Evolutionary conservation across 2,329 filamentous ascomycete genomes (phyloP), one percentile per base, ranked within the genome.

Genomic region (Epicoccum nigrum): DNA sequence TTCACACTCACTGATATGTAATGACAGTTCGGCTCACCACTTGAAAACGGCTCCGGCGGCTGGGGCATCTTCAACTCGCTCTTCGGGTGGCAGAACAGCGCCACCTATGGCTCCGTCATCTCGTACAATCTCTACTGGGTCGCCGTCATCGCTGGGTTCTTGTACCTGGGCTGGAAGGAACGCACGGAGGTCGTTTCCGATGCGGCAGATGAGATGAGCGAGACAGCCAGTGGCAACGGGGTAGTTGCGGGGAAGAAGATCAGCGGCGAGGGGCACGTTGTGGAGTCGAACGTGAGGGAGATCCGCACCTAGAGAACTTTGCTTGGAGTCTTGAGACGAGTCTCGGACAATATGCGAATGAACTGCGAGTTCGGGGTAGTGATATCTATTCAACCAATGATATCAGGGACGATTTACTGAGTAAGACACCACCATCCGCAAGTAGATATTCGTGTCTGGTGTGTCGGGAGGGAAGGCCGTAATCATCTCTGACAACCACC

Each of bases 41-140:
- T 85, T 44, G 74, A 86, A 31, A 86, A 90, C 56, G 87, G 88
- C 21, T 87, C 87, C 39, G 86, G 87, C 30, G 89, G 88, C 35
- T 96, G 90, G 91, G 90, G 89, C 47, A 85, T 96, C 59, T 91
- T 96, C 79, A 93, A 95, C 64, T 86, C 89, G 51, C 80, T 96
- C 45, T 79, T 96, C 9, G 91, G 92, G 51, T 96, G 92, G 92
- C 83, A 86, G 55, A 96, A 96, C 76, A 90, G 88, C 11, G 92
- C 89, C 4, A 95, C 91, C 1, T 92, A 93, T 64, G 90, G 91
- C 43, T 92, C 89, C 1, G 88, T 96, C 58, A 85, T 96, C 56
- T 86, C 88, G 1, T 96, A 96, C 77, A 95, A 94, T 69, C 51
- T 93, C 13, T 96, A 96, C 77, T 96, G 91, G 92, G 74, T 94